These are phyloP conservation scores for Peziza echinospora DNA, from an alignment of 495 filamentous ascomycete species.

Conservation along the genomic window DNA sequence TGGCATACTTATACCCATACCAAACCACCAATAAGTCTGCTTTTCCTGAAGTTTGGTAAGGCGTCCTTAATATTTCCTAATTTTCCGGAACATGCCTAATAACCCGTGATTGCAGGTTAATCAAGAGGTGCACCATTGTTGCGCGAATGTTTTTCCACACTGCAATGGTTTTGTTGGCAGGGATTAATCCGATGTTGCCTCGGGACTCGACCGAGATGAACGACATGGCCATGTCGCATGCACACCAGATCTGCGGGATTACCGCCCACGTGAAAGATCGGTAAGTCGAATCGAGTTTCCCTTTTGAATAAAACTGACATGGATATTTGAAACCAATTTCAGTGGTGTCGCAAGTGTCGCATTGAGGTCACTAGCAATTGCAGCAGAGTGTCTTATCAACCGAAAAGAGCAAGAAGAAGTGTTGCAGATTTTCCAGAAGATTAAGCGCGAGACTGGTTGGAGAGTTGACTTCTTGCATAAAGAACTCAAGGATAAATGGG, in stretches of 20 bases:
- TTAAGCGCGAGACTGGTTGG: slow-evolving; percentile 63
- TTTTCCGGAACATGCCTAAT: neutral
- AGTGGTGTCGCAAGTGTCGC: slow-evolving; percentile 53
- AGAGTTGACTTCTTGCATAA: slow-evolving; percentile 41
- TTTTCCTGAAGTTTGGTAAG: slow-evolving; percentile 77
- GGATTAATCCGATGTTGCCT: slow-evolving; percentile 43
- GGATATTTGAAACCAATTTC: neutral
- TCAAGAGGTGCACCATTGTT: slow-evolving; percentile 59
- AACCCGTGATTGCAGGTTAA: slow-evolving; percentile 33
- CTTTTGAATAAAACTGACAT: slow-evolving; percentile 9
- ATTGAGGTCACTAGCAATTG: slow-evolving; percentile 55
- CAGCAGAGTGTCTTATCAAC: slow-evolving; percentile 47
- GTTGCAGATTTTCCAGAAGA: slow-evolving; percentile 49
- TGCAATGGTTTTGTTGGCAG: slow-evolving; percentile 54
- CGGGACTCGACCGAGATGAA: slow-evolving; percentile 44
- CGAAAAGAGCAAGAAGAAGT: slow-evolving; percentile 63
- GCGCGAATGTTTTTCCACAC: slow-evolving; percentile 86
- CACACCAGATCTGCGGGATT: slow-evolving; percentile 70
- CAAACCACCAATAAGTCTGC: slow-evolving; percentile 45
- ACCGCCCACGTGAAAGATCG: slow-evolving; percentile 59
- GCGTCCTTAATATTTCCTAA: slow-evolving; percentile 2
- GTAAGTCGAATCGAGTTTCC: slow-evolving; percentile 17
- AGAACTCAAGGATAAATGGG: slow-evolving; percentile 56
- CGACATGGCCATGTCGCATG: slow-evolving; percentile 44
- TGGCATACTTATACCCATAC: slow-evolving; percentile 50